phyloP scores from a whole-genome alignment of 73 alveolate genomes.

The Tetrahymena thermophila region DNA sequence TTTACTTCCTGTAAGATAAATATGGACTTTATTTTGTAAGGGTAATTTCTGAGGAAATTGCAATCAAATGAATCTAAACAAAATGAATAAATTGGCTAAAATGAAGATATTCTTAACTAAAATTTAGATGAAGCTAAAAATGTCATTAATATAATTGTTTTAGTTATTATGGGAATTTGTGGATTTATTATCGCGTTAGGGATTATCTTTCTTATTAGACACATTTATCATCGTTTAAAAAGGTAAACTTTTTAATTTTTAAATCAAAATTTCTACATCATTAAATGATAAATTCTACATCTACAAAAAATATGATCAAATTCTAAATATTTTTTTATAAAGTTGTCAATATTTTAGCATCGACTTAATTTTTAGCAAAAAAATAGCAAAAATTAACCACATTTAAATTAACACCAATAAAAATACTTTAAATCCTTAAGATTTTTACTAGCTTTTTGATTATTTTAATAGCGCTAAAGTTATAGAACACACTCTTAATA shows the following conservation, averaged over 20 bases:
- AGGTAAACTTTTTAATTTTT: not conserved
- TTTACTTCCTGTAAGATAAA: too few species aligned
- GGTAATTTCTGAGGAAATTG: not conserved
- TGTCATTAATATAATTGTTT: not conserved
- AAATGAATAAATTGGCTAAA: not conserved
- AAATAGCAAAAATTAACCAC: too few species aligned
- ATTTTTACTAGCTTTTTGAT: too few species aligned
- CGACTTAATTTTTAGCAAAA: too few species aligned
- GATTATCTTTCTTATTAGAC: not conserved
- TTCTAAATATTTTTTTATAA: too few species aligned
- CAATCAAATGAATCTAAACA: not conserved
- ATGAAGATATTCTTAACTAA: not conserved
- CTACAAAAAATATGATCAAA: too few species aligned
- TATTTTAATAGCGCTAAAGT: too few species aligned
- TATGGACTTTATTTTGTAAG: not conserved
- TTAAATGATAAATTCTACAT: not conserved
- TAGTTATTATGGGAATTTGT: not conserved
- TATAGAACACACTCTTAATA: too few species aligned
- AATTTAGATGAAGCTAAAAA: not conserved
- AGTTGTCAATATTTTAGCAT: too few species aligned
- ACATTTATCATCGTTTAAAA: not conserved
- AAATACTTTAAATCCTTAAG: too few species aligned
- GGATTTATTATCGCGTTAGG: not conserved
- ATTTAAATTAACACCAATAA: too few species aligned
- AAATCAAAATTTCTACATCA: not conserved